Evolutionary conservation across 805 yeast genomes (phyloP).

Genomic region (Wickerhamomyces chaumierensis): DNA sequence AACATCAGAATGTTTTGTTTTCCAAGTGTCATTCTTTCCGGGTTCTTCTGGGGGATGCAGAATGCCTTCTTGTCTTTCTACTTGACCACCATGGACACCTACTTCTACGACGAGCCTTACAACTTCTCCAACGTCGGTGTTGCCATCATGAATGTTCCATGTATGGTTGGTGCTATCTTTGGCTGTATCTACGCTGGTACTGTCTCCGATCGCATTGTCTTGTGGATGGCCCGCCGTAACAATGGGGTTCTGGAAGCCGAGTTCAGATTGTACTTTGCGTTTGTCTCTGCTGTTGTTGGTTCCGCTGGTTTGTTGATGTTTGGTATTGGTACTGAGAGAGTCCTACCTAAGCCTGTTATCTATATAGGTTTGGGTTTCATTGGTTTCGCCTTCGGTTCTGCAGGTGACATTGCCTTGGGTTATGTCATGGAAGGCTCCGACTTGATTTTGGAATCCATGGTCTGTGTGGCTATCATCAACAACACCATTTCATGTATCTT

Average conservation of each 20-base stretch:
- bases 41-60: slow-evolving; percentile 73
- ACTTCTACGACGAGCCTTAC: slow-evolving; percentile 56
- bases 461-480: slow-evolving; percentile 54
- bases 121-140: slow-evolving; percentile 55
- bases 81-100: slow-evolving; percentile 60
- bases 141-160: slow-evolving; percentile 67
- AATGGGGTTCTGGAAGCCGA: slow-evolving; percentile 58
- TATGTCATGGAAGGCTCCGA: slow-evolving; percentile 64
- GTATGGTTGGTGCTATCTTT: slow-evolving; percentile 51
- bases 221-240: slow-evolving; percentile 49
- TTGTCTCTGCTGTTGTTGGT: slow-evolving; percentile 44
- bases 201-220: slow-evolving; percentile 46
- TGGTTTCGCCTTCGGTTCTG: slow-evolving; percentile 61
- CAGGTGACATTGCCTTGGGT: slow-evolving; percentile 61
- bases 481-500: slow-evolving; percentile 55
- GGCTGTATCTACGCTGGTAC: slow-evolving; percentile 60
- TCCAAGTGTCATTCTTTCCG: slow-evolving; percentile 56
- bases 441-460: slow-evolving; percentile 61
- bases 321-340: slow-evolving; percentile 52
- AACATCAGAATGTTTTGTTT: slow-evolving; percentile 47
- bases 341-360: slow-evolving; percentile 41
- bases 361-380: slow-evolving; percentile 54
- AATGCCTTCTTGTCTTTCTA: slow-evolving; percentile 69
- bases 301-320: slow-evolving; percentile 55
- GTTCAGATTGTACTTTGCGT: slow-evolving; percentile 45